Conservation (phyloP, 2,329 filamentous ascomycete genomes). For the Chrysoporthe cubensis region DNA sequence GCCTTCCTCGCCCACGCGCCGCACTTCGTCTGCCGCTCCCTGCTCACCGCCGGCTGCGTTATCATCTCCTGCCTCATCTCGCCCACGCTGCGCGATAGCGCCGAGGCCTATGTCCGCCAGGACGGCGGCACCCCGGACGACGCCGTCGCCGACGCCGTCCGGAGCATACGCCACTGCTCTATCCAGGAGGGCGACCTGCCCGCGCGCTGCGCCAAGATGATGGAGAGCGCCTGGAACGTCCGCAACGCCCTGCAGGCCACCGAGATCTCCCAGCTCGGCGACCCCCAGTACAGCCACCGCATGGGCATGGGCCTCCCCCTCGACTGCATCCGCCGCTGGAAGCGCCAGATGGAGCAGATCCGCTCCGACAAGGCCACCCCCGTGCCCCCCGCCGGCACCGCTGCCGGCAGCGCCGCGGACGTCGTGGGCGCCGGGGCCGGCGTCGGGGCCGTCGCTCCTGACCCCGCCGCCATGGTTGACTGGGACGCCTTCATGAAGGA, state of each 20-base stretch:
- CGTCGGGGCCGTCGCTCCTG: conserved; percentile 30
- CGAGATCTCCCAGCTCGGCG: conserved; percentile 42
- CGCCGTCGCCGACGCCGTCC: conserved; percentile 35
- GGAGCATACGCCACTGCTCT: conserved; percentile 46
- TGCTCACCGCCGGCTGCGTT: conserved; percentile 51
- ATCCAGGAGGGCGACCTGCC: conserved; percentile 55
- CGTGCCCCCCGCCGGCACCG: conserved; percentile 6
- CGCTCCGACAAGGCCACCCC: conserved; percentile 35
- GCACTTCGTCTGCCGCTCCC: conserved; percentile 52
- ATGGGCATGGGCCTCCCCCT: conserved; percentile 54
- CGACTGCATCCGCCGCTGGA: conserved; percentile 55
- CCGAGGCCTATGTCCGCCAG: conserved; percentile 37
- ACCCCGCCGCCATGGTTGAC: conserved; percentile 50
- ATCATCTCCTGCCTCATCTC: conserved; percentile 52
- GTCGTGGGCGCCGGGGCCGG: not conserved
- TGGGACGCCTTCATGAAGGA: conserved; percentile 57
- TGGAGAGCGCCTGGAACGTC: conserved; percentile 54
- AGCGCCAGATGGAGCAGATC: conserved; percentile 44
- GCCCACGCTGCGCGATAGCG: conserved; percentile 43
- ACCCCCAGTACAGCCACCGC: conserved; percentile 48
- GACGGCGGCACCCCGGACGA: conserved; percentile 21
- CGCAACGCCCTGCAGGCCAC: conserved; percentile 43
- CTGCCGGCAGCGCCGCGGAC: not conserved
- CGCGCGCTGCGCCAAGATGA: conserved; percentile 47
- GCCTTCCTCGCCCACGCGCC: conserved; percentile 51